Evolutionary conservation across 2,329 filamentous ascomycete species (phyloP).

Genomic region (Pseudogymnoascus sp.): DNA sequence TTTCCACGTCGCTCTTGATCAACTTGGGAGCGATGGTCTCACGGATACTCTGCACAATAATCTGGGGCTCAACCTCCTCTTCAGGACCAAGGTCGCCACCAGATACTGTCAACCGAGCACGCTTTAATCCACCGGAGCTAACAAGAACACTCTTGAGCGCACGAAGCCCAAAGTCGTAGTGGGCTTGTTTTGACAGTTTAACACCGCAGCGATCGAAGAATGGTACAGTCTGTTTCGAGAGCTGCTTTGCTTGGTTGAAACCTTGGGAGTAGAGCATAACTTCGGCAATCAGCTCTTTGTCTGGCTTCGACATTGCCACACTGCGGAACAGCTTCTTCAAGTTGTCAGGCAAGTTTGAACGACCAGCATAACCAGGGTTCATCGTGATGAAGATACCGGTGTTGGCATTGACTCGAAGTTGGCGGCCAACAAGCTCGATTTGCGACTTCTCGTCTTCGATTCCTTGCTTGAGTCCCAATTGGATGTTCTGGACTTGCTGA

Average conservation of each 20-base stretch:
- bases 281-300: slow-evolving; percentile 98
- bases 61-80: slow-evolving; percentile 82
- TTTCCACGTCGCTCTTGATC: slow-evolving; percentile 82
- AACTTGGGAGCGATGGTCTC: slow-evolving; percentile 98
- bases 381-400: slow-evolving; percentile 99
- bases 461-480: slow-evolving; percentile 83
- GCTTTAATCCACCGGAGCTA: slow-evolving; percentile 93
- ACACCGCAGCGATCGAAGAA: slow-evolving; percentile 91
- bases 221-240: slow-evolving; percentile 92
- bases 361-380: slow-evolving; percentile 97
- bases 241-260: slow-evolving; percentile 88
- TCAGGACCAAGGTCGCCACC: slow-evolving; percentile 53
- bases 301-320: slow-evolving; percentile 98
- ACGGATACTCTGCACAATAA: slow-evolving; percentile 95
- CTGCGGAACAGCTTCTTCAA: slow-evolving; percentile 99
- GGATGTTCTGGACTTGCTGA: slow-evolving; percentile 98
- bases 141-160: slow-evolving; percentile 97
- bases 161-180: slow-evolving; percentile 98
- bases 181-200: slow-evolving; percentile 85
- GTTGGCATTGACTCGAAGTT: slow-evolving; percentile 80
- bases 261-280: slow-evolving; percentile 99
- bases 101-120: slow-evolving; percentile 58
- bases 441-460: slow-evolving; percentile 74
- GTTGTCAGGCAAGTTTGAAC: slow-evolving; percentile 97
- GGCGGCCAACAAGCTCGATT: slow-evolving; percentile 89